Evolutionary conservation across 805 yeast genomes (phyloP).

Genomic region (Lipomyces japonicus): DNA sequence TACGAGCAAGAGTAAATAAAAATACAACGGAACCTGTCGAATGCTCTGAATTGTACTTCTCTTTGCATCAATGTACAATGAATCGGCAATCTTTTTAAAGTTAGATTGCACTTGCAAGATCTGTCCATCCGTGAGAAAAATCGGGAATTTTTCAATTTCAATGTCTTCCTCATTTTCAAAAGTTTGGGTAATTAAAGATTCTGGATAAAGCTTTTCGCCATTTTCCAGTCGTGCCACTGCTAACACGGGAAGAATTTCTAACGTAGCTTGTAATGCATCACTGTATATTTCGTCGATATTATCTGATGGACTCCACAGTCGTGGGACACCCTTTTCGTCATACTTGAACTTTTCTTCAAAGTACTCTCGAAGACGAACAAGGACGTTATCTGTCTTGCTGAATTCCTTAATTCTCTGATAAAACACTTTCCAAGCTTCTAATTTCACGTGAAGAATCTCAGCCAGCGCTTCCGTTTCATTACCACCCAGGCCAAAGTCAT

Average conservation of each 20-base stretch:
- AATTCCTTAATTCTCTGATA: conserved; percentile 57
- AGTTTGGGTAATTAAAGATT: conserved; percentile 6
- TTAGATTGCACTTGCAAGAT: conserved; percentile 54
- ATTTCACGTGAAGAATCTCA: conserved; percentile 46
- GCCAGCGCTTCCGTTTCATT: conserved; percentile 41
- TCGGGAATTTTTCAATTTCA: conserved; percentile 48
- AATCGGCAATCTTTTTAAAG: conserved; percentile 72
- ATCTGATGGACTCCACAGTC: conserved; percentile 66
- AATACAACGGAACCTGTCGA: conserved; percentile 78
- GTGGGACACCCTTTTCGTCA: conserved; percentile 77
- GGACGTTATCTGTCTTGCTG: conserved; percentile 61
- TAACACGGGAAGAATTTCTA: conserved; percentile 55
- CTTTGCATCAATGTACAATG: conserved; percentile 80
- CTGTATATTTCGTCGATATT: conserved; percentile 68
- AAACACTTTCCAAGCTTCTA: conserved; percentile 63
- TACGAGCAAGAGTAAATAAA: conserved; percentile 65
- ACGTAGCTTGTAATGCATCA: conserved; percentile 56
- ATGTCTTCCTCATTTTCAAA: conserved; percentile 27
- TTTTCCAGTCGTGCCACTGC: conserved; percentile 49
- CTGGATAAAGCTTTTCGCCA: conserved; percentile 42
- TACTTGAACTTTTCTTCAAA: conserved; percentile 83
- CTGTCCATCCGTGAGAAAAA: conserved; percentile 54
- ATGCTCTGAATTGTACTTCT: conserved; percentile 74
- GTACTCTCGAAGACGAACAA: conserved; percentile 63
- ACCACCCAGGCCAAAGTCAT: conserved; percentile 66